Conservation (phyloP, 495 filamentous ascomycete species). For the Poronia punctata region DNA sequence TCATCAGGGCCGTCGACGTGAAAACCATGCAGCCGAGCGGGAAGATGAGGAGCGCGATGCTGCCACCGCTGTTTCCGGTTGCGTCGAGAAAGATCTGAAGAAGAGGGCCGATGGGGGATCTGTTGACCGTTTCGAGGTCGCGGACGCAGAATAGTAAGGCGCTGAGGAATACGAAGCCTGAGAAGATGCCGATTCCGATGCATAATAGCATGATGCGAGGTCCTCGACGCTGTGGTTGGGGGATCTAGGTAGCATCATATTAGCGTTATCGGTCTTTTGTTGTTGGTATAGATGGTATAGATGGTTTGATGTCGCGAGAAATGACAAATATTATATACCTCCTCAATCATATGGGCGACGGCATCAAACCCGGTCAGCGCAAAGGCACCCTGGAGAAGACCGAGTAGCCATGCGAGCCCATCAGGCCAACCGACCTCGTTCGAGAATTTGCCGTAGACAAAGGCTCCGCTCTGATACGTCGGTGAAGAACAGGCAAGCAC, state of each 20-base stretch:
- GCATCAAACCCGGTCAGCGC: slow-evolving; percentile 49
- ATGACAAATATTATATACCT: too few relatives aligned
- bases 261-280: too few relatives aligned
- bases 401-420: slow-evolving; percentile 46
- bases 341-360: slow-evolving; percentile 51
- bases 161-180: slow-evolving; percentile 41
- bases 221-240: slow-evolving; percentile 56
- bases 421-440: slow-evolving; percentile 50
- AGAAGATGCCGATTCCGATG: slow-evolving; percentile 60
- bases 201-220: slow-evolving; percentile 69
- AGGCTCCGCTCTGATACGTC: slow-evolving; percentile 52
- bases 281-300: too few relatives aligned
- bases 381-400: slow-evolving; percentile 48
- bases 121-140: slow-evolving; percentile 47
- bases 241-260: too few relatives aligned
- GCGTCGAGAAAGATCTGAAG: slow-evolving; percentile 66
- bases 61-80: slow-evolving; percentile 55
- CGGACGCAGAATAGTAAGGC: slow-evolving; percentile 57
- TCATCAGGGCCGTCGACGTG: slow-evolving; percentile 65
- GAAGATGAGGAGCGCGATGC: slow-evolving; percentile 66
- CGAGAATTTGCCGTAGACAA: slow-evolving; percentile 42
- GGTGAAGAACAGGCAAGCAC: slow-evolving; percentile 57
- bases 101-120: slow-evolving; percentile 54
- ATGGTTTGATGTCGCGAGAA: too few relatives aligned
- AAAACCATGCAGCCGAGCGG: slow-evolving; percentile 68